Percentiles rank a stretch among this genome's conserved stretches.
Evolutionary conservation across 345 rosid genomes (phyloP).

Genomic region (Eutrema yunnanense): DNA sequence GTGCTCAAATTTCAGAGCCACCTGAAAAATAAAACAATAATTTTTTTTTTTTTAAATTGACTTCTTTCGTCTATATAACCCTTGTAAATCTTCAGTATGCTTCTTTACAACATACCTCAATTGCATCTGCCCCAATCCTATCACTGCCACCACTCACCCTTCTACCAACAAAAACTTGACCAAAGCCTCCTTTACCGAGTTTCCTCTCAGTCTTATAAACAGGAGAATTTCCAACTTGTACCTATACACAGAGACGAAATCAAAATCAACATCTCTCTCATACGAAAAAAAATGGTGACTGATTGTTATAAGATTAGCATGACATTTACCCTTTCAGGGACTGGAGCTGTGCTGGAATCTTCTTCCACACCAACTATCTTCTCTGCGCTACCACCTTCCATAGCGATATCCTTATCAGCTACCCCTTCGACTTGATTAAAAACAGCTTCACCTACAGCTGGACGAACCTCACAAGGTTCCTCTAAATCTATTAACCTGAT

Average conservation of each 20-base stretch:
- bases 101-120: conserved; percentile 44
- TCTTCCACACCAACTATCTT: conserved; percentile 75
- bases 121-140: conserved; percentile 51
- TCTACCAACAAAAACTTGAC: conserved; percentile 84
- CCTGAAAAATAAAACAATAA: conserved; percentile 38
- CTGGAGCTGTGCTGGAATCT: conserved; percentile 76
- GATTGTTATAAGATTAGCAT: neutral
- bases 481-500: conserved; percentile 80
- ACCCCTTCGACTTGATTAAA: conserved; percentile 62
- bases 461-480: conserved; percentile 69
- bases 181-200: conserved; percentile 88
- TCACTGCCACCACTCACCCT: conserved; percentile 40
- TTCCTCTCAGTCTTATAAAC: conserved; percentile 57
- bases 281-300: neutral
- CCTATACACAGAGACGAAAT: conserved; percentile 33
- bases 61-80: neutral
- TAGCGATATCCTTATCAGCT: conserved; percentile 77
- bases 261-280: neutral
- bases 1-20: conserved; percentile 94
- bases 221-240: conserved; percentile 67
- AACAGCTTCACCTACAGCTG: conserved; percentile 61
- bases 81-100: neutral
- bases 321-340: conserved; percentile 74
- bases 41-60: neutral
- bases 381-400: conserved; percentile 85